Conservation (phyloP, 495 filamentous ascomycete genomes). For the Tuber magnatum region DNA sequence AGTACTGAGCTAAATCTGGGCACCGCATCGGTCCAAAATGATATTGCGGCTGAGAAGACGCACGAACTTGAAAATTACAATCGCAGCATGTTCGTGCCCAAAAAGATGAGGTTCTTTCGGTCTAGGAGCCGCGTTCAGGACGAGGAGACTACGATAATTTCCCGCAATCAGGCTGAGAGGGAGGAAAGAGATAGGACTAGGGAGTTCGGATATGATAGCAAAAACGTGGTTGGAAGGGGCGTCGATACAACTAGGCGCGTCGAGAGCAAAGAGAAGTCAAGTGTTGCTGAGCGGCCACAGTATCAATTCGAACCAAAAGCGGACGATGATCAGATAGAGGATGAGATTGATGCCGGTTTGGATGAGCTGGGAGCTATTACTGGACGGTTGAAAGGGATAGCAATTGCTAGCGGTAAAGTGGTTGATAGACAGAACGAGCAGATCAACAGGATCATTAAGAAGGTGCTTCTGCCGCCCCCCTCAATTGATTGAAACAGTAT, state of each 20-base stretch:
- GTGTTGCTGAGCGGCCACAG: constrained; percentile 60
- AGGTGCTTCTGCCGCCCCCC: constrained; percentile 46
- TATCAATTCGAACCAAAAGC: constrained; percentile 74
- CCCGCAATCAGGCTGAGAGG: constrained; percentile 59
- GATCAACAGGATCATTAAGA: constrained; percentile 63
- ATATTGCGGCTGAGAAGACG: constrained; percentile 66
- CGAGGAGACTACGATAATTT: constrained; percentile 56
- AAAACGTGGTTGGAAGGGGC: constrained; percentile 55
- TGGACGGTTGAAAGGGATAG: constrained; percentile 58
- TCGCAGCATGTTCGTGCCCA: constrained; percentile 63
- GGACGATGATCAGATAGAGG: constrained; percentile 69
- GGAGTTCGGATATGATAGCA: constrained; percentile 53
- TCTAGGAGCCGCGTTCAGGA: constrained; percentile 51
- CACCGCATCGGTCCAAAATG: constrained; percentile 58
- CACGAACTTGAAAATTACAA: constrained; percentile 69
- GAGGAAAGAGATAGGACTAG: constrained; percentile 60
- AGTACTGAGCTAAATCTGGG: constrained; percentile 71
- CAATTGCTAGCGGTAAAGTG: constrained; percentile 63
- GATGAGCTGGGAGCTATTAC: constrained; percentile 56
- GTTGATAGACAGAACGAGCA: constrained; percentile 67
- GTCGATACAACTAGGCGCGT: constrained; percentile 47
- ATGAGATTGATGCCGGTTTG: constrained; percentile 61
- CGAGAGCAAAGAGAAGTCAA: constrained; percentile 37
- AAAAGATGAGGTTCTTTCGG: constrained; percentile 64
- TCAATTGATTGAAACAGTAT: background rate